Evolutionary conservation across 768 basidiomycete species (phyloP).

Genomic region (Trametes elegans): DNA sequence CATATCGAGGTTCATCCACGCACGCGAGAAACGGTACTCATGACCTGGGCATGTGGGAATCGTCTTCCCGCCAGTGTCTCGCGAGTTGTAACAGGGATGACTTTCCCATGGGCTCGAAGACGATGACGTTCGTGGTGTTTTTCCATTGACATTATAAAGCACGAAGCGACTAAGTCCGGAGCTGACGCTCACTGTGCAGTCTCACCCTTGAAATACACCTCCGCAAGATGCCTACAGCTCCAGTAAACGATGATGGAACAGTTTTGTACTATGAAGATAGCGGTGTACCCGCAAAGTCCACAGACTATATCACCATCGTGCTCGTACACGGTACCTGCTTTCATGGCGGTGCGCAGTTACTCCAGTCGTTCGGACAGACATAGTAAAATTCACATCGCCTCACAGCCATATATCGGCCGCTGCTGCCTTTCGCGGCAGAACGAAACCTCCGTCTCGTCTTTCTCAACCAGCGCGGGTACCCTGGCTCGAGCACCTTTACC

Average conservation of each 20-base stretch:
- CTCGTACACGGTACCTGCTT: constrained; percentile 21
- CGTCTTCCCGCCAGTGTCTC: no score
- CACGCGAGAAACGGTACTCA: no score
- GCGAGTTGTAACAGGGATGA: no score
- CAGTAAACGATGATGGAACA: constrained; percentile 12
- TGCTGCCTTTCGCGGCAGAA: constrained; percentile 19
- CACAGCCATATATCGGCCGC: constrained; percentile 13
- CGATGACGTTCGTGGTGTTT: no score
- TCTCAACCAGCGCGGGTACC: constrained; percentile 28
- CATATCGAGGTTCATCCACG: no score
- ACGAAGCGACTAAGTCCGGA: no score
- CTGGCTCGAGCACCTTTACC: constrained; percentile 25
- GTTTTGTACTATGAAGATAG: constrained; percentile 24
- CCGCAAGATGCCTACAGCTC: constrained; percentile 17
- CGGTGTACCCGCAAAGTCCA: constrained; percentile 9
- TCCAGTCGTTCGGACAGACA: not conserved
- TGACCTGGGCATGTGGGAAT: no score
- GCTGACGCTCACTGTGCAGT: no score
- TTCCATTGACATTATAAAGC: no score
- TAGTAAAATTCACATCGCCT: not conserved
- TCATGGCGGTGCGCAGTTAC: constrained; percentile 14
- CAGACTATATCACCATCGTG: constrained; percentile 16
- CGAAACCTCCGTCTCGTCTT: constrained; percentile 25
- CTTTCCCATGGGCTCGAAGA: no score
- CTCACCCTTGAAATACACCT: no score